Evolutionary conservation across 257 asterid genomes (phyloP), one percentile per base, ranked within the genome.

Genomic region (Ajuga chamaepitys): DNA sequence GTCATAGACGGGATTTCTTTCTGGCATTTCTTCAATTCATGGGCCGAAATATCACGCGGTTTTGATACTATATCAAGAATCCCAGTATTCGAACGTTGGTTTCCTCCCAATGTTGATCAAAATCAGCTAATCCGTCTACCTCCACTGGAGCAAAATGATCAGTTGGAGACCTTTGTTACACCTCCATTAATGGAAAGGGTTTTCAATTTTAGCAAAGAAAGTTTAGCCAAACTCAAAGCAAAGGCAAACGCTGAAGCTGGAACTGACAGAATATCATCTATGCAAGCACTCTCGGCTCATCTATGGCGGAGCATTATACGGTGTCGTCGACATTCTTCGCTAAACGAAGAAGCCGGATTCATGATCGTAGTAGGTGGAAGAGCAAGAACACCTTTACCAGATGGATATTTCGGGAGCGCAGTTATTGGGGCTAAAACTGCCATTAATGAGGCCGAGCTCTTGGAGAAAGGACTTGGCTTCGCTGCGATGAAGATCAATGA

Each of bases 11-110:
- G 81, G 1, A 37, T 57, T 0, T 75, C 81, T 0, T 81, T 84
- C 58, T 84, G 82, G 87, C 82, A 77, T 24, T 79, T 84, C 51
- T n/a, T 84, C 45, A 72, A 77, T 41, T 77, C 82, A 0, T 84
- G 87, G 87, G 67, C 83, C 0, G 83, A 84, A 22, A 60, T 84
- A 0, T 67, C 78, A 0, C 76, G 75, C 0, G 91, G 86, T 4
- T 10, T 20, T 0, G 67, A 20, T 11, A 7, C 24, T 0, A 57
- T 77, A 9, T 74, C 82, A 0, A 70, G 67, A 34, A 0, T 40
- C 32, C 81, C 85, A 0, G 66, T 70, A 7, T 72, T 76, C 6
- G 41, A 72, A 2, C 85, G 70, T 2, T 70, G 81, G 66, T 75
- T 74, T 62, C 75, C 72, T 0, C 37, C 3, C 7, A 18, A 24